Conservation (phyloP, 805 yeast species). For the Cyberlindnera americana region DNA sequence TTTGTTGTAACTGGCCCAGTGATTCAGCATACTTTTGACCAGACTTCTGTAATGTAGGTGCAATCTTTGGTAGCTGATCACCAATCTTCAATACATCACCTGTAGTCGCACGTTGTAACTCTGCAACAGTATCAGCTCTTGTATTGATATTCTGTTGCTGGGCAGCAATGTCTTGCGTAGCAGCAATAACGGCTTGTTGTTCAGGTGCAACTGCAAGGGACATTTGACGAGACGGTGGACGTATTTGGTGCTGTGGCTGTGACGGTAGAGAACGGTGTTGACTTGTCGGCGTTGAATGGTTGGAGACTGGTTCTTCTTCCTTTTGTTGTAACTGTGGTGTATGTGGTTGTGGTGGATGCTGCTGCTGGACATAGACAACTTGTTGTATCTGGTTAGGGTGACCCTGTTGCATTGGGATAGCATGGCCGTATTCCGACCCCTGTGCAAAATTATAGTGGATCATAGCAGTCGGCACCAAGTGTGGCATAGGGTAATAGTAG, state of each 20-base stretch:
- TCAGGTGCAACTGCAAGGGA: constrained; percentile 13
- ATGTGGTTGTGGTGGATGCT: constrained; percentile 14
- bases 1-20: constrained; percentile 17
- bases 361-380: constrained; percentile 7
- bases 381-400: constrained; percentile 8
- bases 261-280: not conserved
- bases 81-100: constrained; percentile 24
- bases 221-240: constrained; percentile 5
- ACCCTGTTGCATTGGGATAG: constrained; percentile 3
- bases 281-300: not conserved
- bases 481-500: constrained; percentile 7
- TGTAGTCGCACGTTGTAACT: constrained; percentile 20
- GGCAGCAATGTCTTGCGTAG: constrained; percentile 2
- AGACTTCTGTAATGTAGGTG: constrained; percentile 17
- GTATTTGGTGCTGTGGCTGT: not conserved
- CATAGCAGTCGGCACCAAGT: not conserved
- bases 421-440: constrained; percentile 1
- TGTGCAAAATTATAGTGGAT: constrained; percentile 3
- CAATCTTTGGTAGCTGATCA: constrained; percentile 26
- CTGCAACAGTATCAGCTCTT: constrained; percentile 19
- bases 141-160: constrained; percentile 14
- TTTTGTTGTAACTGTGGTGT: constrained; percentile 14
- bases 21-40: constrained; percentile 15
- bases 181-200: constrained; percentile 7
- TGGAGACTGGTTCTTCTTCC: constrained; percentile 1